Evolutionary conservation across 306 rosid genomes (phyloP), one percentile per base, ranked within the genome.

Genomic region (Heteromeles arbutifolia): DNA sequence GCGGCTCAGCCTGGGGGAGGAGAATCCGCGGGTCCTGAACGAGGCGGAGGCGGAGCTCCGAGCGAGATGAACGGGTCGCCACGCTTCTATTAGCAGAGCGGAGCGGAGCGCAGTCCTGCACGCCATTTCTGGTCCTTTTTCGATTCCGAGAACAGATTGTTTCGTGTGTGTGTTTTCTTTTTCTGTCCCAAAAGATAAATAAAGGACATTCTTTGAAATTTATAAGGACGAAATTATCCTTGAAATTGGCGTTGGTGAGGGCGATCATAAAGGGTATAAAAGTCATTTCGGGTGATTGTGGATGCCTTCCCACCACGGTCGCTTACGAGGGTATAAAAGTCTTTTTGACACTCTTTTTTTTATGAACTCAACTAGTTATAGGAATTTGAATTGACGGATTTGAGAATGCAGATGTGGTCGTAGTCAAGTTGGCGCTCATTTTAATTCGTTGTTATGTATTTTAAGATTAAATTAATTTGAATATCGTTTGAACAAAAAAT

Each of bases 101-200:
- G 90, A 91, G 76, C 90, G 91, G 64, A 83, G 80, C 79, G 87
- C 81, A 53, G 85, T 71, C 74, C 91, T 82, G 88, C 89, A 81
- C 83, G 91, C 98, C 90, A 92, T 86, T 82, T 67, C 54, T n/a
- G 70, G 64, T 75, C 67, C 53, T 26, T 5, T 10, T 18, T 69
- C 6, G 26, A 71, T 65, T 29, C 26, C 25, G 37, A 58, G 43
- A 26, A 72, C 18, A 24, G 37, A 34, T 48, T 43, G 29, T 39
- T 22, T 12, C 21, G 67, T 15, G 28, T 25, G 15, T 14, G 54
- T 32, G 11, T 22, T 44, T 15, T 41, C 3, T 8, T 41, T 48
- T 70, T 71, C 13, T 39, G 18, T 37, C 32, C 57, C 24, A 5
- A 25, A 26, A 50, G 28, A 66, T 14, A 56, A 25, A 18, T 39